A percentile compares a stretch with the other conserved stretches of the same genome.
Conservation (phyloP, 306 rosid genomes). For the Rosa rugosa region DNA sequence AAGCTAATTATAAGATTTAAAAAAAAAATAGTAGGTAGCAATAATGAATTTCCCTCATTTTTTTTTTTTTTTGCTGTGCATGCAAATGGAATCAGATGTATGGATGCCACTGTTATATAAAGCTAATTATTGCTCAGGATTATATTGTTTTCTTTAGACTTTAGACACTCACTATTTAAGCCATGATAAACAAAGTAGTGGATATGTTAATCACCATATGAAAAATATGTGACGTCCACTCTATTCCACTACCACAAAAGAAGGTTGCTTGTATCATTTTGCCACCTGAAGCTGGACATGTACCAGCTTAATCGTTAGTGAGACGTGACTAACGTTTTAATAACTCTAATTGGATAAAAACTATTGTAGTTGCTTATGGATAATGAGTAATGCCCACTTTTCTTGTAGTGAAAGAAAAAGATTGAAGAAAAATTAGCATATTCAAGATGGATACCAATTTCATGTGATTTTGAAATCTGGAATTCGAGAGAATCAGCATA, state of each 20-base stretch:
- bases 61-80: neutral
- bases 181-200: neutral
- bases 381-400: neutral
- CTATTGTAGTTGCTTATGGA: neutral
- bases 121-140: neutral
- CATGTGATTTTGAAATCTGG: neutral
- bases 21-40: too few species aligned
- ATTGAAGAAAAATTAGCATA: neutral
- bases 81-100: neutral
- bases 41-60: too few species aligned
- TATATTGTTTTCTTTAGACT: neutral
- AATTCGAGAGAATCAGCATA: neutral
- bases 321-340: neutral
- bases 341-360: neutral
- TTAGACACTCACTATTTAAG: neutral
- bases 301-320: conserved; percentile 3
- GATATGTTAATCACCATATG: neutral
- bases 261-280: neutral
- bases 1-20: too few species aligned
- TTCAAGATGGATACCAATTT: neutral
- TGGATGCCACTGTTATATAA: neutral
- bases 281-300: conserved; percentile 6
- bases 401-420: neutral
- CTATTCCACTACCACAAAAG: neutral
- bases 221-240: neutral